Percentiles rank a stretch among this genome's conserved stretches.
These are phyloP conservation scores for Metschnikowia proteae DNA, from an alignment of 805 yeast genomes.

Conservation along the genomic window DNA sequence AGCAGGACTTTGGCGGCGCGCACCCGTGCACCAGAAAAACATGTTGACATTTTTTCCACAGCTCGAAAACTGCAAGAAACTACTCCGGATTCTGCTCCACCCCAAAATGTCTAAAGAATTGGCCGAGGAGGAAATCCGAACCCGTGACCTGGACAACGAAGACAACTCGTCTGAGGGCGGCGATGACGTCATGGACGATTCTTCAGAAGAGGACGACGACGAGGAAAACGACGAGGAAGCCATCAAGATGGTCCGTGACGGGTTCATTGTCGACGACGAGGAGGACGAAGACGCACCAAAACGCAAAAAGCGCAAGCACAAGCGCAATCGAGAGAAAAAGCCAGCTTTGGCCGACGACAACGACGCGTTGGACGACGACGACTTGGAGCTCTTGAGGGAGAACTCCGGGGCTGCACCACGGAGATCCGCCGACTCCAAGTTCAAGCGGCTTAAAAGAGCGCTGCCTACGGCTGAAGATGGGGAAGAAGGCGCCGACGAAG, in stretches of 20 bases:
- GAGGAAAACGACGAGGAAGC: slow-evolving; percentile 88
- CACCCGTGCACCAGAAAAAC: slow-evolving; percentile 11
- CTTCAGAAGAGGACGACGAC: slow-evolving; percentile 88
- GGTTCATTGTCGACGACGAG: slow-evolving; percentile 91
- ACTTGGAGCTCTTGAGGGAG: slow-evolving; percentile 85
- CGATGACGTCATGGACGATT: slow-evolving; percentile 49
- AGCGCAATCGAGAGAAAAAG: slow-evolving; percentile 19
- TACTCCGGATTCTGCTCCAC: not conserved
- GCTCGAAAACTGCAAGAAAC: not conserved
- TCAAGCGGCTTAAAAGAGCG: slow-evolving; percentile 83
- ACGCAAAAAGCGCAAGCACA: slow-evolving; percentile 26
- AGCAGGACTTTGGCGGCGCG: not conserved
- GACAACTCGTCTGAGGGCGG: slow-evolving; percentile 35
- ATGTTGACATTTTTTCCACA: slow-evolving; percentile 4
- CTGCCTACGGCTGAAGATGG: slow-evolving; percentile 32
- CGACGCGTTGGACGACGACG: slow-evolving; percentile 89
- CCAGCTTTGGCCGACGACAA: slow-evolving; percentile 30
- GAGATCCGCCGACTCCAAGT: slow-evolving; percentile 41
- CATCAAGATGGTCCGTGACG: slow-evolving; percentile 75
- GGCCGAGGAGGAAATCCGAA: slow-evolving; percentile 37
- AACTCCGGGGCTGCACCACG: slow-evolving; percentile 67
- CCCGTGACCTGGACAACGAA: slow-evolving; percentile 25
- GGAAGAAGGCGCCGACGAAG: slow-evolving; percentile 19
- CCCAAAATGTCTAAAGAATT: slow-evolving; percentile 30
- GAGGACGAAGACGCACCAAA: slow-evolving; percentile 47